A percentile compares a stretch with the other conserved stretches of the same genome.
These are phyloP conservation scores for Mrakia blollopis DNA, from an alignment of 768 basidiomycete genomes.

Conservation along the genomic window DNA sequence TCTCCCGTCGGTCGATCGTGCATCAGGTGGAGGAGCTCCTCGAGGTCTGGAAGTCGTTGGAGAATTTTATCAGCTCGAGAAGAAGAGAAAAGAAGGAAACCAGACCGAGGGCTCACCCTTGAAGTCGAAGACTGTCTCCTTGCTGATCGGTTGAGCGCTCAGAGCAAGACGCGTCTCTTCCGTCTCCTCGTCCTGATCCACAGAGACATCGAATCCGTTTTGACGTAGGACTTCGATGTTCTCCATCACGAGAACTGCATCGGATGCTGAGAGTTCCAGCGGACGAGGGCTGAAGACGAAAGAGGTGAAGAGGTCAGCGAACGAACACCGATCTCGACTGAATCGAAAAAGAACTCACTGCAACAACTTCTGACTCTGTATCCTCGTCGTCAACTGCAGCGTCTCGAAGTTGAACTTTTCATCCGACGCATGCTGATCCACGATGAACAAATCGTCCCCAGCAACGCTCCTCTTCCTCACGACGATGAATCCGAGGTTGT, in stretches of 20 bases:
- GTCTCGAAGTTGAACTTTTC: slow-evolving; percentile 99
- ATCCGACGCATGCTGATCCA: slow-evolving; percentile 53
- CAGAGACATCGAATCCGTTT: slow-evolving; percentile 83
- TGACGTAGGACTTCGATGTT: slow-evolving; percentile 72
- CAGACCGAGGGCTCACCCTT: slow-evolving; percentile 55
- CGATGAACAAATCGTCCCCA: slow-evolving; percentile 84
- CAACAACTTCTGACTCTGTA: slow-evolving; percentile 78
- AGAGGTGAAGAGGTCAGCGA: not conserved
- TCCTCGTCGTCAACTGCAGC: slow-evolving; percentile 80
- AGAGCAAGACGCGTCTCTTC: slow-evolving; percentile 53
- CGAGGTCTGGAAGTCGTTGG: slow-evolving; percentile 62
- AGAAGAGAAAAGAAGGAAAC: slow-evolving; percentile 12
- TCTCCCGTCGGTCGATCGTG: slow-evolving; percentile 68
- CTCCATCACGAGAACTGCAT: slow-evolving; percentile 80
- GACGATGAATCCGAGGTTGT: slow-evolving; percentile 92
- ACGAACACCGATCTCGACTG: not conserved
- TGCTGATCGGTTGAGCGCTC: slow-evolving; percentile 82
- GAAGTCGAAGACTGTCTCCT: slow-evolving; percentile 80
- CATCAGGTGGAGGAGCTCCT: slow-evolving; percentile 83
- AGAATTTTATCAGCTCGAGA: slow-evolving; percentile 1
- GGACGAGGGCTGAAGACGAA: slow-evolving; percentile 57
- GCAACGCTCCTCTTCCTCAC: slow-evolving; percentile 55
- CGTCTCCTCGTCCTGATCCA: slow-evolving; percentile 45
- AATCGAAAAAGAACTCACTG: slow-evolving; percentile 51
- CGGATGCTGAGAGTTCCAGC: slow-evolving; percentile 79